Percentiles rank a stretch among this genome's conserved stretches.
Conservation (phyloP, 1,284 basidiomycete species). For the Pseudozyma hubeiensis region DNA sequence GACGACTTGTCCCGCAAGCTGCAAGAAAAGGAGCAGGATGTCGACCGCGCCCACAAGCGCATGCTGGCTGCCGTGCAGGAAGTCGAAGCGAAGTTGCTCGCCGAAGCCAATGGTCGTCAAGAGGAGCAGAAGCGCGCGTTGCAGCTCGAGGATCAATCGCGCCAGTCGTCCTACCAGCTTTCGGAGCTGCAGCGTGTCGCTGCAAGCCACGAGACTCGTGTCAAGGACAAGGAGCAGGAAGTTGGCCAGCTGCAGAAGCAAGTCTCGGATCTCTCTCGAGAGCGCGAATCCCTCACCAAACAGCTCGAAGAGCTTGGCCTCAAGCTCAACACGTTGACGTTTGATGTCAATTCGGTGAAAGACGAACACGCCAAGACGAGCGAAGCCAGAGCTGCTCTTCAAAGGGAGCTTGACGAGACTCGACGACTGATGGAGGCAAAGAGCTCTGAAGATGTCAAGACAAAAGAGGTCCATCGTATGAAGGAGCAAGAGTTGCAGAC, state of each 20-base stretch:
- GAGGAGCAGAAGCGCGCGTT: constrained; percentile 47
- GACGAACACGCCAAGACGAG: constrained; percentile 75
- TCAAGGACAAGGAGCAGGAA: constrained; percentile 83
- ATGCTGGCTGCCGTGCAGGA: constrained; percentile 78
- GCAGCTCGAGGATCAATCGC: constrained; percentile 54
- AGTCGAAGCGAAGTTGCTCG: constrained; percentile 78
- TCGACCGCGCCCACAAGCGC: constrained; percentile 80
- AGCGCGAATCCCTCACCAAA: constrained; percentile 66
- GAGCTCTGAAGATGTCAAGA: constrained; percentile 84
- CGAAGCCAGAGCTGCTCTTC: constrained; percentile 75
- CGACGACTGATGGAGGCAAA: constrained; percentile 83
- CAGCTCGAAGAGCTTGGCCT: constrained; percentile 77
- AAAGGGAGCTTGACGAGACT: constrained; percentile 83
- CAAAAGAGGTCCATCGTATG: constrained; percentile 85
- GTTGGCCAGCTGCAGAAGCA: constrained; percentile 76
- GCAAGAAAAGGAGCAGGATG: constrained; percentile 82
- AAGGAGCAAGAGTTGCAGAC: constrained; percentile 84
- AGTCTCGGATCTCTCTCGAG: constrained; percentile 72
- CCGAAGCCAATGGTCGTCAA: constrained; percentile 74
- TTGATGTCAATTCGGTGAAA: constrained; percentile 77
- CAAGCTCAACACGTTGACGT: constrained; percentile 77
- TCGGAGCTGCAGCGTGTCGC: constrained; percentile 81
- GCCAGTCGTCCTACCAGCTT: constrained; percentile 79
- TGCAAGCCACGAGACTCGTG: constrained; percentile 81
- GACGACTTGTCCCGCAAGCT: constrained; percentile 81